A percentile compares a stretch with the other conserved stretches of the same genome.
Evolutionary conservation across 164 flowering plant species (phyloP).

Genomic region (Stephania japonica): DNA sequence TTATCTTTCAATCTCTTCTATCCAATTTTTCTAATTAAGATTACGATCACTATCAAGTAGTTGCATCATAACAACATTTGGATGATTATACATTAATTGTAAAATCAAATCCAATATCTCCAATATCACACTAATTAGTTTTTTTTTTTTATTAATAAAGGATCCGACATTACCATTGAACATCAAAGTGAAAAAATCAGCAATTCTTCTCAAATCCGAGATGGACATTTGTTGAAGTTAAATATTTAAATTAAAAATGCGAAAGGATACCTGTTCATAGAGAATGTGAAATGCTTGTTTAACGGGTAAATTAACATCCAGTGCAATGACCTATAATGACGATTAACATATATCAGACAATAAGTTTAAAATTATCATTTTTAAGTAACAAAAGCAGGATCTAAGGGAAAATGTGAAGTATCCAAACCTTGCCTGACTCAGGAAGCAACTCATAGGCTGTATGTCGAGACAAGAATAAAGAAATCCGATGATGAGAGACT

Average conservation of each 20-base stretch:
- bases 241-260: not conserved
- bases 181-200: not conserved
- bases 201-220: not conserved
- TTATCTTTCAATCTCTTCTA: too few species aligned
- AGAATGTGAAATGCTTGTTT: slow-evolving; percentile 93
- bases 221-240: not conserved
- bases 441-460: slow-evolving; percentile 89
- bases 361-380: slow-evolving; percentile 5
- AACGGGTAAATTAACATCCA: slow-evolving; percentile 81
- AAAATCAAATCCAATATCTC: not conserved
- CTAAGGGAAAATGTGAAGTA: slow-evolving; percentile 23
- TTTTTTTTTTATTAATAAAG: too few species aligned
- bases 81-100: not conserved
- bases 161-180: not conserved
- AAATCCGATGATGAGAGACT: slow-evolving; percentile 61
- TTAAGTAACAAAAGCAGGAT: slow-evolving; percentile 1
- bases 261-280: slow-evolving; percentile 71
- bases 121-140: not conserved
- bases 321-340: slow-evolving; percentile 60
- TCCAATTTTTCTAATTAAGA: too few species aligned
- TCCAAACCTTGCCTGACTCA: slow-evolving; percentile 80
- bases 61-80: not conserved
- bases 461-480: slow-evolving; percentile 61
- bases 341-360: slow-evolving; percentile 3
- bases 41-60: too few species aligned